Conservation (phyloP, 148 eudicot genomes). For the Amaranthus palmeri region DNA sequence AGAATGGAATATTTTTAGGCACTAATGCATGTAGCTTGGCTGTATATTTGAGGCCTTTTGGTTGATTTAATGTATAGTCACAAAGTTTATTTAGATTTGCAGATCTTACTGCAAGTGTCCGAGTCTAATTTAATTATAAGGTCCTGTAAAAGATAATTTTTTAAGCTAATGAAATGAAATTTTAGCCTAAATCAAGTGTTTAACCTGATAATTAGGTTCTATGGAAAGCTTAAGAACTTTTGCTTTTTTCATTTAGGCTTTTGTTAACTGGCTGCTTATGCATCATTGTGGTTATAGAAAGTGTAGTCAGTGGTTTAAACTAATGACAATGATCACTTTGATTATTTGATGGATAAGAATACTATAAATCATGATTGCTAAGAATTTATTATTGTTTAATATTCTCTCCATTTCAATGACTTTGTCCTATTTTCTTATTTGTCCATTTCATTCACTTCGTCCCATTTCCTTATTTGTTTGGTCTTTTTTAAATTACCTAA, state of each 20-base stretch:
- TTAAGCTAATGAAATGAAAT: neutral
- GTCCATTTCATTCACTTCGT: too few species aligned
- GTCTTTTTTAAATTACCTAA: too few species aligned
- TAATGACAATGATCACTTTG: too few species aligned
- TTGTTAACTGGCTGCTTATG: neutral
- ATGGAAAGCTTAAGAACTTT: neutral
- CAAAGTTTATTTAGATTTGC: neutral
- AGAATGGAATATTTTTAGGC: neutral
- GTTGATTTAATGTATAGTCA: neutral
- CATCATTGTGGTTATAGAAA: neutral
- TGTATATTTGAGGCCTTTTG: slow-evolving; percentile 1
- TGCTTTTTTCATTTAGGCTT: neutral
- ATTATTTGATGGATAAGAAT: too few species aligned
- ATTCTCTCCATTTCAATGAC: too few species aligned
- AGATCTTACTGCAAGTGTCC: neutral
- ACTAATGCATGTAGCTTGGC: neutral
- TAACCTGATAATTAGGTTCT: neutral
- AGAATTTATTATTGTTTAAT: too few species aligned
- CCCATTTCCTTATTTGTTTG: too few species aligned
- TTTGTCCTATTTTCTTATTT: too few species aligned
- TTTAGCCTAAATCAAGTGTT: neutral
- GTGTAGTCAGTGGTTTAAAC: too few species aligned
- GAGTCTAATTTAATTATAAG: neutral
- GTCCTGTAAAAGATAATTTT: neutral
- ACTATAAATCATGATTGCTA: too few species aligned